A percentile compares a stretch with the other conserved stretches of the same genome.
phyloP scores from a whole-genome alignment of 208 protist species.

The Leishmania gerbilli region DNA sequence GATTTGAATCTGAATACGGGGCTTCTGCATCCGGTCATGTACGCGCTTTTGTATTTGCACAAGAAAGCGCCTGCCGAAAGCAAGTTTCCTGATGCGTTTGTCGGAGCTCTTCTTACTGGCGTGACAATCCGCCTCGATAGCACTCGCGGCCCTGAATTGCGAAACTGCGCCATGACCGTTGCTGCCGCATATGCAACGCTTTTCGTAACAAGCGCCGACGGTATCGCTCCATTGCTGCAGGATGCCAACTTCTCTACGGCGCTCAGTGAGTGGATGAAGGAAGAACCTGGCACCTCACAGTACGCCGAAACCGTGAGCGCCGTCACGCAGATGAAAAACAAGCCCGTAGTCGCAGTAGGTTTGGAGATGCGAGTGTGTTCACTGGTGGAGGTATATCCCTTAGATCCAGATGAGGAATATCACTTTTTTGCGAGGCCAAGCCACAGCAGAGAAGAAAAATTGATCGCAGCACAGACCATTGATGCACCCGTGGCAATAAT shows the following conservation, averaged over 20 bases:
- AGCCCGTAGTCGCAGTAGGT: neutral
- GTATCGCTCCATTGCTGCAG: slow-evolving; percentile 25
- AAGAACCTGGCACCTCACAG: slow-evolving; percentile 12
- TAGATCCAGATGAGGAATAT: slow-evolving; percentile 33
- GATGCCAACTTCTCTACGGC: slow-evolving; percentile 29
- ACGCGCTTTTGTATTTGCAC: slow-evolving; percentile 46
- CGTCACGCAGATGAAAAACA: neutral
- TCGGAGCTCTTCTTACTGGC: slow-evolving; percentile 48
- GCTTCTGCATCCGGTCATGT: slow-evolving; percentile 60
- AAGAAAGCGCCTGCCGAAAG: slow-evolving; percentile 5
- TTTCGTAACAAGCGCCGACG: slow-evolving; percentile 36
- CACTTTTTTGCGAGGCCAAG: slow-evolving; percentile 14
- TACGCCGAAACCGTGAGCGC: neutral
- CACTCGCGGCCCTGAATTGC: slow-evolving; percentile 28
- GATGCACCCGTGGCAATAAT: neutral
- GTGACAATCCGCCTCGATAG: slow-evolving; percentile 49
- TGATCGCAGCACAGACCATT: neutral
- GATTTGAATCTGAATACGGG: slow-evolving; percentile 39
- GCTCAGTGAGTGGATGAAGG: slow-evolving; percentile 33
- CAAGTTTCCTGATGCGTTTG: slow-evolving; percentile 32
- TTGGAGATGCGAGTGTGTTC: neutral
- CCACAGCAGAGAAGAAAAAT: neutral
- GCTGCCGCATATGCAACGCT: slow-evolving; percentile 42
- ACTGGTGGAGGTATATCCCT: slow-evolving; percentile 8
- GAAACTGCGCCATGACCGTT: slow-evolving; percentile 30